Conservation (phyloP, 2,329 filamentous ascomycete species). For the Neurospora sp. region DNA sequence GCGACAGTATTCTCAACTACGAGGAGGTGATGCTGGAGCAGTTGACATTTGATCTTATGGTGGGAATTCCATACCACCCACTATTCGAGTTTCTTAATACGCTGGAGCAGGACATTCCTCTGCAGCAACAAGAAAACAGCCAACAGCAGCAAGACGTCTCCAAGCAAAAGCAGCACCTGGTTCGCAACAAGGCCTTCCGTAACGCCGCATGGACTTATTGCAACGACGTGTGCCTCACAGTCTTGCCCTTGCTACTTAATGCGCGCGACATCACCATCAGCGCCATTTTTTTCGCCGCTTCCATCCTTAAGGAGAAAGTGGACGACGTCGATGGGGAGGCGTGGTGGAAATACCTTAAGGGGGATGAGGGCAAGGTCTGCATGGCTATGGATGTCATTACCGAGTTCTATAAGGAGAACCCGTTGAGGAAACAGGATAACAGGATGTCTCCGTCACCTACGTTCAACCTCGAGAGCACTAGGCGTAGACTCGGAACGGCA, state of each 20-base stretch:
- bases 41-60: slow-evolving; percentile 85
- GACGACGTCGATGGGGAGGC: slow-evolving; percentile 65
- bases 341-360: slow-evolving; percentile 79
- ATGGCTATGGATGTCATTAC: slow-evolving; percentile 69
- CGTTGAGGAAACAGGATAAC: slow-evolving; percentile 46
- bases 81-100: slow-evolving; percentile 63
- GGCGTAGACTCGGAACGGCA: slow-evolving; percentile 34
- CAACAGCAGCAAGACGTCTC: neutral
- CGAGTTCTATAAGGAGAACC: slow-evolving; percentile 56
- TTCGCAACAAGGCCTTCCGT: slow-evolving; percentile 71
- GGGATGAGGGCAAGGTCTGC: slow-evolving; percentile 59
- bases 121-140: neutral
- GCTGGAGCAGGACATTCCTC: slow-evolving; percentile 4
- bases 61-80: slow-evolving; percentile 78
- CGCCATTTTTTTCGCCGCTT: slow-evolving; percentile 77
- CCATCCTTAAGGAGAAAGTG: slow-evolving; percentile 63
- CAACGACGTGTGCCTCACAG: slow-evolving; percentile 80
- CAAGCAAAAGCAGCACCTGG: slow-evolving; percentile 29
- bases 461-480: slow-evolving; percentile 46
- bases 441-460: slow-evolving; percentile 40
- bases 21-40: slow-evolving; percentile 89
- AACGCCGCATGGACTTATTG: slow-evolving; percentile 90
- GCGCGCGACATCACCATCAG: slow-evolving; percentile 74
- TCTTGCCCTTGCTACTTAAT: slow-evolving; percentile 71
- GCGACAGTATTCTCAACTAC: slow-evolving; percentile 83